Percentiles rank a stretch among this genome's conserved stretches.
phyloP scores from a whole-genome alignment of 2,329 filamentous ascomycete genomes.

The Apiospora rasikravindrae region DNA sequence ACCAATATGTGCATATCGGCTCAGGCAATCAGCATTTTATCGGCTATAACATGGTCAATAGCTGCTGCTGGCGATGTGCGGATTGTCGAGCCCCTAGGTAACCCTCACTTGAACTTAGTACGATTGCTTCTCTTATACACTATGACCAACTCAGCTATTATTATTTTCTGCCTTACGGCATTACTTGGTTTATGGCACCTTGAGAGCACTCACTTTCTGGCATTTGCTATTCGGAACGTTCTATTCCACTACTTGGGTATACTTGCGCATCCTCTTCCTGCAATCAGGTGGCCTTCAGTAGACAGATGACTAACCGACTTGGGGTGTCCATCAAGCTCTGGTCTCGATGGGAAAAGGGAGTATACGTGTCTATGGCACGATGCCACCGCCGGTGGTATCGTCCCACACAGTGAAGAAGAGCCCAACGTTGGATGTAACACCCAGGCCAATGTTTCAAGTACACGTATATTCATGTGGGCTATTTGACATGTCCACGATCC shows the following conservation, averaged over 20 bases:
- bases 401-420: neutral
- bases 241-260: neutral
- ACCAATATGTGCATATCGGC: neutral
- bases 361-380: constrained; percentile 5
- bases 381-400: neutral
- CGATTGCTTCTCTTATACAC: neutral
- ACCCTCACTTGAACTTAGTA: neutral
- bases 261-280: neutral
- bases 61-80: neutral
- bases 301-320: neutral
- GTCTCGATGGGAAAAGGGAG: neutral
- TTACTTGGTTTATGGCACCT: neutral
- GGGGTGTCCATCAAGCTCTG: neutral
- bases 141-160: neutral
- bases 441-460: neutral
- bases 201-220: neutral
- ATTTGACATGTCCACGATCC: neutral
- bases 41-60: neutral
- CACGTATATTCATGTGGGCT: neutral
- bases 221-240: neutral
- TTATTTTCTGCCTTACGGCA: too few species aligned
- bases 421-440: neutral
- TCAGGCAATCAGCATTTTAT: neutral
- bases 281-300: neutral
- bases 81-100: neutral